These are phyloP conservation scores for Takakia lepidozioides DNA, from an alignment of 225 moss, liverwort and hornwort species.

Conservation along the genomic window DNA sequence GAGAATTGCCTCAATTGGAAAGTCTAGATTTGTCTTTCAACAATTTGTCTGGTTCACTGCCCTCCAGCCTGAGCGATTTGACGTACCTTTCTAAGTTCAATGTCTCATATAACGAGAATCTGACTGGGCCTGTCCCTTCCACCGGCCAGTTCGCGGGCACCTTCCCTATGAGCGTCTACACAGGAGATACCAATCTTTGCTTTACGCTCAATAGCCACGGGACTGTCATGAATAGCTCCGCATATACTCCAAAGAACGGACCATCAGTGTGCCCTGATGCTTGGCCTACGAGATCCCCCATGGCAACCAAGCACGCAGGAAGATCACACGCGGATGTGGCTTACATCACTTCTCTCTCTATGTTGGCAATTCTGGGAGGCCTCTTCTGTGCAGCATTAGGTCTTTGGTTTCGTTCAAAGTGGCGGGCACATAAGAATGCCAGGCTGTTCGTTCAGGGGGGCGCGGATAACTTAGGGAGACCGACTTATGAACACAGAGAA, in stretches of 20 bases:
- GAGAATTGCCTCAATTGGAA: constrained; percentile 20
- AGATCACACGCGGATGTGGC: too few relatives aligned
- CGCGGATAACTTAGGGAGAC: too few relatives aligned
- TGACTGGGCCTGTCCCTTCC: constrained; percentile 46
- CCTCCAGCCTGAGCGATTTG: constrained; percentile 31
- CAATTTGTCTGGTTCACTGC: constrained; percentile 44
- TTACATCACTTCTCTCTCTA: too few relatives aligned
- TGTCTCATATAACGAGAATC: constrained; percentile 48
- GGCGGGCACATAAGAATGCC: too few relatives aligned
- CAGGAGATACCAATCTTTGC: constrained; percentile 55
- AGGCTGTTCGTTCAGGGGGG: too few relatives aligned
- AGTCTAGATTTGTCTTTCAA: constrained; percentile 56
- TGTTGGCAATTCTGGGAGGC: too few relatives aligned
- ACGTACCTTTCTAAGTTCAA: constrained; percentile 45
- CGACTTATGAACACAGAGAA: constrained; percentile 11
- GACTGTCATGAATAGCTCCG: constrained; percentile 10
- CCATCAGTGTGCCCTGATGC: too few relatives aligned
- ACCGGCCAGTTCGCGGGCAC: constrained; percentile 56
- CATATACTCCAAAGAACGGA: too few relatives aligned
- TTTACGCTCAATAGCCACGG: constrained; percentile 14
- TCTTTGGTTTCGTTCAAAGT: too few relatives aligned
- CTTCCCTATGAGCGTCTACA: constrained; percentile 32
- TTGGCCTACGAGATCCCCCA: constrained; percentile 9
- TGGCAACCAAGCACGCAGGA: not conserved
- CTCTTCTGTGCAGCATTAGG: too few relatives aligned